Conservation (phyloP, 148 eudicot species). For the Rhododendron griersonianum region DNA sequence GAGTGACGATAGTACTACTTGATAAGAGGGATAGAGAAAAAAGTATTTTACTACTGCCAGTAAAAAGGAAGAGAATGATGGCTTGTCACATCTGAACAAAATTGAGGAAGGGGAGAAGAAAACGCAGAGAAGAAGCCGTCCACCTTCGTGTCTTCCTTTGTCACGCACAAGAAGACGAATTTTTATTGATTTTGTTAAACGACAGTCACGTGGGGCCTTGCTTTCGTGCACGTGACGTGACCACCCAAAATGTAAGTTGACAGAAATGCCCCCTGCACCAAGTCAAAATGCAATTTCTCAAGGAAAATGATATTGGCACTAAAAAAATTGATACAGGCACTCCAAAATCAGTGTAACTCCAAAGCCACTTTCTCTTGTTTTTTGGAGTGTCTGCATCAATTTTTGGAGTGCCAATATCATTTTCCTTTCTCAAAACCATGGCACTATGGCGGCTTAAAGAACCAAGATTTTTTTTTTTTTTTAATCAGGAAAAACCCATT, state of each 20-base stretch:
- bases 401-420: too few species aligned
- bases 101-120: slow-evolving; percentile 3
- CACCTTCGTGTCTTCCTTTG: not conserved
- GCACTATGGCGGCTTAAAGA: too few species aligned
- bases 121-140: not conserved
- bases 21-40: not conserved
- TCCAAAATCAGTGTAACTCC: too few species aligned
- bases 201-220: not conserved
- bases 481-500: too few species aligned
- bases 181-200: not conserved
- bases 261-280: not conserved
- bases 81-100: not conserved
- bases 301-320: too few species aligned
- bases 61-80: not conserved
- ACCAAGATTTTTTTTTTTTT: too few species aligned
- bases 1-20: not conserved
- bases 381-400: too few species aligned
- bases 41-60: too few species aligned
- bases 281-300: not conserved
- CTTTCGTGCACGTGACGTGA: not conserved
- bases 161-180: not conserved
- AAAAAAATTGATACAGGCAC: too few species aligned
- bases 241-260: not conserved
- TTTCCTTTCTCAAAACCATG: not conserved
- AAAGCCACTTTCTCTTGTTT: too few species aligned